Percentiles rank a stretch among this genome's conserved stretches.
These are phyloP conservation scores for Hyaloscypha bicolor DNA, from an alignment of 495 filamentous ascomycete genomes.

Conservation along the genomic window DNA sequence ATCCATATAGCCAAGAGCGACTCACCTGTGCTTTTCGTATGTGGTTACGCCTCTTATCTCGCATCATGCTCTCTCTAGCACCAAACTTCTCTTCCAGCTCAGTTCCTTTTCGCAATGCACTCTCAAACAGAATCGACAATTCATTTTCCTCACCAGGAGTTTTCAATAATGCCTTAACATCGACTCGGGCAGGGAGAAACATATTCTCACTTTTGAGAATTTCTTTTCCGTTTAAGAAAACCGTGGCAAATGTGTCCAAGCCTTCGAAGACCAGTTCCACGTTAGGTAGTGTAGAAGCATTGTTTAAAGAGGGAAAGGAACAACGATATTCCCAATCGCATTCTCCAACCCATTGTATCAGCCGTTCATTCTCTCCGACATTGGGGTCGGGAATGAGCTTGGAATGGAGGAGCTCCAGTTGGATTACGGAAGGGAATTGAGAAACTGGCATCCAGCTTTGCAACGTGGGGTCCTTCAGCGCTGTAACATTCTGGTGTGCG, in stretches of 20 bases:
- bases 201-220: conserved; percentile 6
- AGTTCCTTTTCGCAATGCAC: not conserved
- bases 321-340: conserved; percentile 61
- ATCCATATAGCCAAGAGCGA: too few species aligned
- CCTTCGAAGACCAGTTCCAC: conserved; percentile 67
- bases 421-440: not conserved
- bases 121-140: conserved; percentile 1
- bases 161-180: conserved; percentile 3
- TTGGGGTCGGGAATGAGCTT: not conserved
- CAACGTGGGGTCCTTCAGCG: too few species aligned
- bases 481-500: conserved; percentile 13
- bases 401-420: not conserved
- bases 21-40: conserved; percentile 6
- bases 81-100: not conserved
- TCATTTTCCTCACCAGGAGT: not conserved
- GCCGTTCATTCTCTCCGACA: not conserved
- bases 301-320: conserved; percentile 47
- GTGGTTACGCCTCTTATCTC: not conserved
- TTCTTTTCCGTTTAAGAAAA: not conserved
- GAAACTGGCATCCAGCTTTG: not conserved
- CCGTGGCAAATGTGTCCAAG: not conserved
- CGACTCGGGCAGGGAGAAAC: not conserved
- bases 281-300: conserved; percentile 20
- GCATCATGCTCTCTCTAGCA: not conserved
- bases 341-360: conserved; percentile 1